Evolutionary conservation across 495 filamentous ascomycete genomes (phyloP).

Genomic region (Pseudoneurospora amorphoporcata): DNA sequence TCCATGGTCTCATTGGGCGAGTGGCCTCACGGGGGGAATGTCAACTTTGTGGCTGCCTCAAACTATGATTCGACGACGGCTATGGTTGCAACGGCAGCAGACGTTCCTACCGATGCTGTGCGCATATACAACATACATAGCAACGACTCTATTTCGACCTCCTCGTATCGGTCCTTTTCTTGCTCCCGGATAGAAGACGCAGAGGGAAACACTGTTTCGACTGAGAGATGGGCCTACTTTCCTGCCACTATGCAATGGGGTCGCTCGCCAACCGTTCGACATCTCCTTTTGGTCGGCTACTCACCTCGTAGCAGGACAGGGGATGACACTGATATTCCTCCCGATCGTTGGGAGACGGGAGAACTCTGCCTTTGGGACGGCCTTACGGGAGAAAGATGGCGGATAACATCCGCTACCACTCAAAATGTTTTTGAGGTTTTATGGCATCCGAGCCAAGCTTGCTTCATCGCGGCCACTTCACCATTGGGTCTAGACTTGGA

Average conservation of each 20-base stretch:
- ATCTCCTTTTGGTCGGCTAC: constrained; percentile 68
- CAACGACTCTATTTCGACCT: constrained; percentile 17
- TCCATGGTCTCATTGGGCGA: constrained; percentile 36
- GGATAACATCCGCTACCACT: constrained; percentile 40
- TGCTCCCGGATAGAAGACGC: constrained; percentile 38
- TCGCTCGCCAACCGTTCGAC: constrained; percentile 29
- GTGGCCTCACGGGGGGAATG: constrained; percentile 53
- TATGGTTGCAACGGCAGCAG: constrained; percentile 42
- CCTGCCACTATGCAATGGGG: constrained; percentile 74
- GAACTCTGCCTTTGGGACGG: constrained; percentile 68
- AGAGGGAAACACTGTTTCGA: constrained; percentile 28
- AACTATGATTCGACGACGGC: constrained; percentile 21
- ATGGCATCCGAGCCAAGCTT: constrained; percentile 56
- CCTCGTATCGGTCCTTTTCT: constrained; percentile 28
- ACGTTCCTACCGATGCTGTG: constrained; percentile 36
- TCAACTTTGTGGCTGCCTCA: constrained; percentile 61
- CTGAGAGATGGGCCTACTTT: constrained; percentile 47
- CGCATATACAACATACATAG: constrained; percentile 37
- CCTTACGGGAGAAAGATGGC: constrained; percentile 33
- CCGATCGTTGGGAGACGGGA: constrained; percentile 43
- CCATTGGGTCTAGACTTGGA: constrained; percentile 34
- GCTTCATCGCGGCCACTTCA: constrained; percentile 53
- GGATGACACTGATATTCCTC: constrained; percentile 44
- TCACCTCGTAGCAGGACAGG: constrained; percentile 45
- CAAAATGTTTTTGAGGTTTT: constrained; percentile 72